A percentile compares a stretch with the other conserved stretches of the same genome.
phyloP scores from a whole-genome alignment of 192 early-diverging fungal species.

The Umbelopsis sp. region DNA sequence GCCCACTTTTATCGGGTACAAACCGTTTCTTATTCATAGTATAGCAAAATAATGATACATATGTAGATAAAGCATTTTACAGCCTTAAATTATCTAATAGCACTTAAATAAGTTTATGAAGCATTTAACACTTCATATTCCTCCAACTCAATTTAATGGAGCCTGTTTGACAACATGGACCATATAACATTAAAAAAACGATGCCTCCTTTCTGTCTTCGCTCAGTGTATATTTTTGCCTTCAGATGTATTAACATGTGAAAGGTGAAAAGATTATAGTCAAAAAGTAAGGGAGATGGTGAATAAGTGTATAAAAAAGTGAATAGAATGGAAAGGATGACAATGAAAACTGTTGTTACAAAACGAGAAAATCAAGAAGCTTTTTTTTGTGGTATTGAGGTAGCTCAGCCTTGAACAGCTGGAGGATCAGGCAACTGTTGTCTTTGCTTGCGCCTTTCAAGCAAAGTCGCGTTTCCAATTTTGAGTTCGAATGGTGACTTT shows the following conservation, averaged over 20 bases:
- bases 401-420: not conserved
- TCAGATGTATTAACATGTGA: not conserved
- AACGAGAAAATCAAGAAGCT: not conserved
- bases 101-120: too few relatives aligned
- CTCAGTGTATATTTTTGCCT: not conserved
- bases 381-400: not conserved
- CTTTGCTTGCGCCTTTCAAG: conserved; percentile 29
- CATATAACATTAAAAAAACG: too few relatives aligned
- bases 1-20: not conserved
- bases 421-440: not conserved
- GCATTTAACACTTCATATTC: too few relatives aligned
- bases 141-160: too few relatives aligned
- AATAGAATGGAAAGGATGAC: not conserved
- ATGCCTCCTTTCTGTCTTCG: too few relatives aligned
- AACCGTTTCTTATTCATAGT: too few relatives aligned
- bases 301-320: not conserved
- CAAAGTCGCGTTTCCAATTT: conserved; percentile 32
- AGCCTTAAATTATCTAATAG: too few relatives aligned
- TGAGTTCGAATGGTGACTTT: conserved; percentile 30
- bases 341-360: not conserved
- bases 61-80: too few relatives aligned
- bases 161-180: too few relatives aligned
- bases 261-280: not conserved
- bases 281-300: not conserved
- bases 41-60: too few relatives aligned